Evolutionary conservation across 805 yeast genomes (phyloP).

Genomic region (Nakazawaea populi): DNA sequence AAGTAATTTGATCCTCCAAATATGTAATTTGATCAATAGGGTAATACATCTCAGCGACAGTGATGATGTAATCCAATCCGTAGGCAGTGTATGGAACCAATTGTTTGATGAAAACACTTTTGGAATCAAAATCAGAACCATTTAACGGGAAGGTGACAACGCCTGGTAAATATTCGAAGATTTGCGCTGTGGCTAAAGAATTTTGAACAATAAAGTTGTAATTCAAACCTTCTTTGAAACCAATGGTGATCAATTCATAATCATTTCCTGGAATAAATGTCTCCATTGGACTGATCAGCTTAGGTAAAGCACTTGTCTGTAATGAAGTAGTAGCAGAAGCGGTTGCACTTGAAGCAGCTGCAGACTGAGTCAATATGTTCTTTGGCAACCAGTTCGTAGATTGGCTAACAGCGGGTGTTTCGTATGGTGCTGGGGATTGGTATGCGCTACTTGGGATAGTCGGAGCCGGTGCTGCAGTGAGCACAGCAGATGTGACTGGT

Average conservation of each 20-base stretch:
- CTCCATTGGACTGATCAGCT: constrained; percentile 65
- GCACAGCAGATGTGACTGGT: neutral
- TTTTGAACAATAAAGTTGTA: constrained; percentile 77
- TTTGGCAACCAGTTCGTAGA: constrained; percentile 38
- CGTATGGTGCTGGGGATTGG: constrained; percentile 1
- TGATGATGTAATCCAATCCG: constrained; percentile 58
- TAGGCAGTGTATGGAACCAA: constrained; percentile 69
- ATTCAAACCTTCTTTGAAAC: constrained; percentile 73
- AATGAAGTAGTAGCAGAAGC: constrained; percentile 22
- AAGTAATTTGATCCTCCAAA: constrained; percentile 44
- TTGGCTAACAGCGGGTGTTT: constrained; percentile 10
- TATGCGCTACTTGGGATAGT: neutral
- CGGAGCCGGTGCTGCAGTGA: neutral
- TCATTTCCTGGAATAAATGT: constrained; percentile 37
- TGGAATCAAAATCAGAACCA: constrained; percentile 17
- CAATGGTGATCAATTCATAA: constrained; percentile 59
- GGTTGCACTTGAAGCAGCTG: constrained; percentile 16
- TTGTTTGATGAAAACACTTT: constrained; percentile 53
- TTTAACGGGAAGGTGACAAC: constrained; percentile 62
- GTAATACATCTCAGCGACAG: constrained; percentile 85
- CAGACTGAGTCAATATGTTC: constrained; percentile 29
- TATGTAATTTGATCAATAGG: constrained; percentile 46
- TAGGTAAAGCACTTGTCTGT: constrained; percentile 56
- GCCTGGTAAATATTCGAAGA: constrained; percentile 77
- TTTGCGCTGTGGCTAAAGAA: constrained; percentile 76